These are phyloP conservation scores for Lepiota subincarnata DNA, from an alignment of 768 basidiomycete genomes.

Conservation along the genomic window DNA sequence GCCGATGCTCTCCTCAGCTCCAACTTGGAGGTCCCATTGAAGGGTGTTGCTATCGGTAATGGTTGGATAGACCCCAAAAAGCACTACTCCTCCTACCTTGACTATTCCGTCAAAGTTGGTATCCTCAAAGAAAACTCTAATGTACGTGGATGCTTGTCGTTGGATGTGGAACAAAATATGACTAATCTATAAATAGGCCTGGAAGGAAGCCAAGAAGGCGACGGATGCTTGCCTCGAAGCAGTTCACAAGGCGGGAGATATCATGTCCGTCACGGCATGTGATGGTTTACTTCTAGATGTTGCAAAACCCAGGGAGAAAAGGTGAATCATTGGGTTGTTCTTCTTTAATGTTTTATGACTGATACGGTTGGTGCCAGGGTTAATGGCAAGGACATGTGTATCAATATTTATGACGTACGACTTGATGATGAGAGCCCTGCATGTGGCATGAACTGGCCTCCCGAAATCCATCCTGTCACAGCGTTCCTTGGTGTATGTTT, in stretches of 20 bases:
- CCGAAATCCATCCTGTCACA: conserved; percentile 72
- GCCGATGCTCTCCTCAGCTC: conserved; percentile 75
- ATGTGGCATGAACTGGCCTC: conserved; percentile 99
- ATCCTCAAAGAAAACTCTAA: conserved; percentile 69
- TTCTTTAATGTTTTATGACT: not conserved
- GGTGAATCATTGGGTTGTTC: conserved; percentile 23
- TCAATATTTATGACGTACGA: conserved; percentile 95
- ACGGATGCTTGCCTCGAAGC: conserved; percentile 58
- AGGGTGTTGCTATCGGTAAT: conserved; percentile 90
- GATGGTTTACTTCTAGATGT: conserved; percentile 48
- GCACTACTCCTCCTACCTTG: conserved; percentile 89
- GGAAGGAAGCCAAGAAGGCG: conserved; percentile 50
- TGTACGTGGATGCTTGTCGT: conserved; percentile 34
- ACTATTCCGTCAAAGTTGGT: conserved; percentile 78
- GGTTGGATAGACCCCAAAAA: conserved; percentile 92
- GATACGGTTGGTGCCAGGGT: conserved; percentile 37
- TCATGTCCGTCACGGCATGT: conserved; percentile 55
- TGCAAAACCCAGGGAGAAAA: conserved; percentile 36
- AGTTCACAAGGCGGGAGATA: conserved; percentile 45
- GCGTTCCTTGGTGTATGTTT: conserved; percentile 75
- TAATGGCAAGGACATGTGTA: conserved; percentile 68
- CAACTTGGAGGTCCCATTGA: conserved; percentile 55
- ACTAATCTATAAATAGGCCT: conserved; percentile 40
- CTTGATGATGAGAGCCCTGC: conserved; percentile 79
- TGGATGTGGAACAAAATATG: conserved; percentile 1